Evolutionary conservation across 768 basidiomycete genomes (phyloP), one percentile per base, ranked within the genome.

Genomic region (Thelephora aurantiotincta): DNA sequence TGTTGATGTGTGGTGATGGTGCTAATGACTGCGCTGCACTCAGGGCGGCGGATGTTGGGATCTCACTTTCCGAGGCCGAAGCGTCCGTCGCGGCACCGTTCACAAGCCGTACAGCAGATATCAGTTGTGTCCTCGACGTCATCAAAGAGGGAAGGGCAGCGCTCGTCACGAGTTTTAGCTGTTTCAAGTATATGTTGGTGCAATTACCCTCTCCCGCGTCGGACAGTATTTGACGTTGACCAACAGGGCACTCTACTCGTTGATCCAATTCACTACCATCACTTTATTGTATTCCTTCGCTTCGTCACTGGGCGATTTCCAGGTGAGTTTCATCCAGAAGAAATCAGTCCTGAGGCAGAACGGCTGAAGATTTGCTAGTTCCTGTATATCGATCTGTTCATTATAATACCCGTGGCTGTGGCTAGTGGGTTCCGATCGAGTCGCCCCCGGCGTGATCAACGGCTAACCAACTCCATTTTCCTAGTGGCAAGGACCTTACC

Each of bases 191-290:
- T 59, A 99, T 99, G 94, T 93, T 56, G 63, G 88, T 70, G 22
- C 22, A 14, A 14, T 13, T 30, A 18, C 41, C 12, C 35, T 33
- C 42, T 18, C 36, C 44, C 18, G n/a, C 11, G 26, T 30, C 19
- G 19, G 5, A 23, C 33, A 55, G 53, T 36, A 60, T 45, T 44
- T 46, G 47, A 41, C 36, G 46, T 2, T 44, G 33, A 45, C 37
- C 34, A 53, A 14, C 56, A 98, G 93, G 94, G 96, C 96, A 0
- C 65, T 99, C 38, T 99, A 98, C 65, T 99, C 96, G 11, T 72
- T 99, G 54, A 99, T 99, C 46, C 96, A 99, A 61, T 99, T 99
- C 61, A 97, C 93, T n/a, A 90, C 92, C 2, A 87, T 98, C 50
- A 96, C 92, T 2, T 63, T 98, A 50, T 63, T 99, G 30, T 99